Percentiles rank a stretch among this genome's conserved stretches.
Evolutionary conservation across 768 basidiomycete genomes (phyloP).

Genomic region (Russula olivacea): DNA sequence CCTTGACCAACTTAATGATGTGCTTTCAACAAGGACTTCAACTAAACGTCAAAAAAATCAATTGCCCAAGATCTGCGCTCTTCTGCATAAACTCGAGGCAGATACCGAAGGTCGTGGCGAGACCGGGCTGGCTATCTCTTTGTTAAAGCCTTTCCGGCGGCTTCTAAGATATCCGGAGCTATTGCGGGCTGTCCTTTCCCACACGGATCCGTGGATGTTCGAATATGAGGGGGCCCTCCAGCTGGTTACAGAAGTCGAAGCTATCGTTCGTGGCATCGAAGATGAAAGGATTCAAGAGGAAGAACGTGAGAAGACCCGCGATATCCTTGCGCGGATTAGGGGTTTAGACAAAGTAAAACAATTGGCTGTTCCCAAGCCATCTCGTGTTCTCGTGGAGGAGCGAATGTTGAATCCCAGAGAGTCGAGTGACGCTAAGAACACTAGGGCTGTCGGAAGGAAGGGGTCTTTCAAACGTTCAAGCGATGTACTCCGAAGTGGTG

Average conservation of each 20-base stretch:
- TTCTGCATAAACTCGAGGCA: conserved; percentile 72
- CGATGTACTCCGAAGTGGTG: conserved; percentile 63
- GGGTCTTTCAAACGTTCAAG: conserved; percentile 84
- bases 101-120: conserved; percentile 80
- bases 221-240: conserved; percentile 95
- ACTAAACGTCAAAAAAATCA: conserved; percentile 78
- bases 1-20: conserved; percentile 78
- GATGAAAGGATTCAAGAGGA: conserved; percentile 97
- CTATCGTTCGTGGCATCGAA: conserved; percentile 92
- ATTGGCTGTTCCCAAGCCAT: conserved; percentile 84
- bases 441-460: conserved; percentile 67
- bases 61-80: conserved; percentile 71
- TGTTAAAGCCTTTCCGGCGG: conserved; percentile 97
- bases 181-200: conserved; percentile 94
- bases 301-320: conserved; percentile 90
- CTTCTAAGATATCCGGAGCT: conserved; percentile 94
- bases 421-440: conserved; percentile 30
- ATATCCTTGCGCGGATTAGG: conserved; percentile 93
- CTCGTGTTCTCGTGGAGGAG: conserved; percentile 83
- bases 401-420: conserved; percentile 41
- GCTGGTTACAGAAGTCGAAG: conserved; percentile 98
- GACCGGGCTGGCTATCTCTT: conserved; percentile 88
- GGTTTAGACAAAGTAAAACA: conserved; percentile 92
- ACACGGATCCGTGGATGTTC: conserved; percentile 93
- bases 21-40: conserved; percentile 52